Base-by-base conservation (phyloP, 768 basidiomycete genomes). In the Boletus bicolor region DNA sequence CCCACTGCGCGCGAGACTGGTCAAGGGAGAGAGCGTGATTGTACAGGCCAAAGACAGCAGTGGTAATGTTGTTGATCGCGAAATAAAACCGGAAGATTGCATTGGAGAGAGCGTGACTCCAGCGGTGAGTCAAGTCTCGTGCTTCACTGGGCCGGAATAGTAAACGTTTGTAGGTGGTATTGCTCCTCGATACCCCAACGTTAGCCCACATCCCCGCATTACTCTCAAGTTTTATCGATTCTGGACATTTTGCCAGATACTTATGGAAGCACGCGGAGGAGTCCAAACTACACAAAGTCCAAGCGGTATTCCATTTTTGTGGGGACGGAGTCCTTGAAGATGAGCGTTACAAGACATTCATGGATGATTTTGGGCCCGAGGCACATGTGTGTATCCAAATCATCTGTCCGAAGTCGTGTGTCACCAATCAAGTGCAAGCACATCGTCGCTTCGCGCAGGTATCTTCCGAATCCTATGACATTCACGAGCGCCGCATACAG, bases 101-200 rank as follows among this genome's bases (percentile, higher is more conserved):
- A 68, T 88, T 8, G 82, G 77, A 4, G 77, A 82, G 50, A 71
- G 77, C 21, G 80, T 85, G 53, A 64, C 71, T 11, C 80, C 82
- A 30, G 73, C 74, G 53, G 82, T 83, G 62, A 58, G 73, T 64
- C 36, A 35, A 28, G 30, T 26, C 30, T 19, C 21, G 4, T 47
- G 37, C 34, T 42, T 51, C 21, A 24, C 32, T 34, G 30, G 10
- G 7, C 50, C 21, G 7, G 15, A 2, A 21, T 17, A 15, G 11
- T 34, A 38, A 38, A 14, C 17, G 34, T 46, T 45, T 39, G 28
- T 61, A 90, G 84, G 84, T 78, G 4, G 67, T 86, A 24, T 67
- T 93, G 6, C 73, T 93, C 39, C 69, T 95, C 43, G 90, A 94
- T 61, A 80, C 89, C 12, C 89, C 93, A 0, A 79, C 81, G 0